phyloP scores from a whole-genome alignment of 116 monocot species.

The Papilionanthe hybrid region DNA sequence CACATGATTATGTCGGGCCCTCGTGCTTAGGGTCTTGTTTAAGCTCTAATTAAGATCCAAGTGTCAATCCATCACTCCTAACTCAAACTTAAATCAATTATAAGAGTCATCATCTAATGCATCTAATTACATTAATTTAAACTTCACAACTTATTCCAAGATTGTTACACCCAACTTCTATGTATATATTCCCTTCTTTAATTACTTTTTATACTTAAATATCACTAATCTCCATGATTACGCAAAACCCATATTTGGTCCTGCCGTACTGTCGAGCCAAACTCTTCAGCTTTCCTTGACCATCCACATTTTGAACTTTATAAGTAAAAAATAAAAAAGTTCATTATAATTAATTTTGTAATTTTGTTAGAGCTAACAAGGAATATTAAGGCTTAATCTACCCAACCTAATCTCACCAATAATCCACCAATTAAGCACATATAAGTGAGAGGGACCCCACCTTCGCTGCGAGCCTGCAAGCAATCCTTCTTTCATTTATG shows the following conservation, averaged over 20 bases:
- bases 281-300: background rate
- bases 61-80: too few species aligned
- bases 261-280: background rate
- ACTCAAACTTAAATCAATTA: too few species aligned
- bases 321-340: too few species aligned
- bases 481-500: background rate
- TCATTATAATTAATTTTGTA: background rate
- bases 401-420: slow-evolving; percentile 4
- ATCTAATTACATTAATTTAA: background rate
- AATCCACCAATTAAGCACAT: background rate
- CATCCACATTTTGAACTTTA: background rate
- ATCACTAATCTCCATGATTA: background rate
- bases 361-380: background rate
- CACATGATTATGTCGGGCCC: too few species aligned
- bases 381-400: background rate
- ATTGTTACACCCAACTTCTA: background rate
- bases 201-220: background rate
- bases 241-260: background rate
- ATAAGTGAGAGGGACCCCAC: background rate
- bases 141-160: background rate
- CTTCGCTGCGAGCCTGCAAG: background rate
- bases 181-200: background rate
- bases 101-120: background rate
- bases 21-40: too few species aligned
- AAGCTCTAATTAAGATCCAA: too few species aligned